These are phyloP conservation scores for Xylariaceae sp. DNA, from an alignment of 2,329 filamentous ascomycete genomes.

Conservation along the genomic window DNA sequence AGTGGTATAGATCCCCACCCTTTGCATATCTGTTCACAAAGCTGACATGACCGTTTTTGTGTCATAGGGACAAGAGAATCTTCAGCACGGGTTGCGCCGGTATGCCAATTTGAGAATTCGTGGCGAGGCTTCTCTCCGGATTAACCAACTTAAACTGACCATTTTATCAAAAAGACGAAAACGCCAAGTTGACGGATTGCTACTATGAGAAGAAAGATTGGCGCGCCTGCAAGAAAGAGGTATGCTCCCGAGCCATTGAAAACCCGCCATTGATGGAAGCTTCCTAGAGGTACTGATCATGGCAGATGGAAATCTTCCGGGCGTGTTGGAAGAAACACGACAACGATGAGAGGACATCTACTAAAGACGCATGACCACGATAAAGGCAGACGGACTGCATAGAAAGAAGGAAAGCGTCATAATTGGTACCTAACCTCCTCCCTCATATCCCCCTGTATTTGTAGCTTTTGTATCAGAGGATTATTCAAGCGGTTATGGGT, in stretches of 20 bases:
- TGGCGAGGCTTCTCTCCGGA: background rate
- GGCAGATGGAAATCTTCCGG: conserved; percentile 86
- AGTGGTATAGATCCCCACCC: conserved; percentile 75
- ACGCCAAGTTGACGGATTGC: conserved; percentile 90
- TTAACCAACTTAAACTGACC: conserved; percentile 8
- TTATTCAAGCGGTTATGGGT: no score
- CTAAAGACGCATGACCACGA: conserved; percentile 64
- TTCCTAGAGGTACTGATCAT: no score
- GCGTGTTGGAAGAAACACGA: conserved; percentile 91
- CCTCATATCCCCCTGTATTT: conserved; percentile 15
- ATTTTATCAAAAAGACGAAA: conserved; percentile 70
- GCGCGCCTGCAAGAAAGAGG: conserved; percentile 86
- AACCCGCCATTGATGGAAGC: no score
- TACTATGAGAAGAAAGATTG: conserved; percentile 97
- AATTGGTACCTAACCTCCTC: conserved; percentile 6
- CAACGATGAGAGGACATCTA: conserved; percentile 82
- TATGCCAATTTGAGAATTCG: conserved; percentile 51
- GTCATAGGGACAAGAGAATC: conserved; percentile 89
- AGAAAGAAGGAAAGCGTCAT: background rate
- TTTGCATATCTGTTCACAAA: background rate
- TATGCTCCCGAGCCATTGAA: no score
- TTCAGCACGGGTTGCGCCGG: conserved; percentile 94
- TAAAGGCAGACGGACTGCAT: conserved; percentile 11
- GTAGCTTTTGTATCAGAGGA: conserved; percentile 1
- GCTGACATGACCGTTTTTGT: conserved; percentile 17